These are phyloP conservation scores for Trichopus zeylanicus DNA, from an alignment of 116 monocot species.

Conservation along the genomic window DNA sequence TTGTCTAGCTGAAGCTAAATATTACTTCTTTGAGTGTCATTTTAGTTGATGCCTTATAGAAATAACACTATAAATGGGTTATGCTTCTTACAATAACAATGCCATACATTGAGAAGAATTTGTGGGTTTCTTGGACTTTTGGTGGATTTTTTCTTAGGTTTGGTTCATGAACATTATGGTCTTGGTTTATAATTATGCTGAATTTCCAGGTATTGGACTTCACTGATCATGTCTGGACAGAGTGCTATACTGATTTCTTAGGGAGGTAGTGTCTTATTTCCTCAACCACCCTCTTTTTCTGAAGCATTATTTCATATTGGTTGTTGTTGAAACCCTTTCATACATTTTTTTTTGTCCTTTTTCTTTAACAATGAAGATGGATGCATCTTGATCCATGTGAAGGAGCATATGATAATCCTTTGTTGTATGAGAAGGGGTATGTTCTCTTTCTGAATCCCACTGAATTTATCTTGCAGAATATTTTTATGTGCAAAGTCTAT, in stretches of 20 bases:
- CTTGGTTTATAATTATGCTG: background rate
- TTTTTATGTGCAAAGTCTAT: background rate
- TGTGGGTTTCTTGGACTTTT: background rate
- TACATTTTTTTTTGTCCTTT: background rate
- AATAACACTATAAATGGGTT: background rate
- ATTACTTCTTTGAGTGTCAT: no score
- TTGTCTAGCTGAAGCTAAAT: no score
- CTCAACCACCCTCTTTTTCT: background rate
- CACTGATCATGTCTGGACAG: constrained; percentile 96
- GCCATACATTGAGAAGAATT: no score
- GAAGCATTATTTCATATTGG: background rate
- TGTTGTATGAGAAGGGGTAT: constrained; percentile 93
- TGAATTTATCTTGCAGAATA: constrained; percentile 1
- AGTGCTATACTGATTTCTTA: constrained; percentile 61
- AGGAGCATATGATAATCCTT: constrained; percentile 81
- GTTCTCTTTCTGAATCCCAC: constrained; percentile 6
- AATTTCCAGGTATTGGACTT: constrained; percentile 77
- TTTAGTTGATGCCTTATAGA: background rate
- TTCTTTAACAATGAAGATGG: constrained; percentile 47
- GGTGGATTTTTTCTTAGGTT: background rate
- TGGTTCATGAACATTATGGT: background rate
- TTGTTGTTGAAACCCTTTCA: background rate
- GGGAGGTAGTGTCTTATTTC: constrained; percentile 48
- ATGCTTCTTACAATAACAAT: no score
- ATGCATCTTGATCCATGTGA: constrained; percentile 99